Evolutionary conservation across 1,139 yeast species (phyloP).

Genomic region (Petasospora rhodanensis): DNA sequence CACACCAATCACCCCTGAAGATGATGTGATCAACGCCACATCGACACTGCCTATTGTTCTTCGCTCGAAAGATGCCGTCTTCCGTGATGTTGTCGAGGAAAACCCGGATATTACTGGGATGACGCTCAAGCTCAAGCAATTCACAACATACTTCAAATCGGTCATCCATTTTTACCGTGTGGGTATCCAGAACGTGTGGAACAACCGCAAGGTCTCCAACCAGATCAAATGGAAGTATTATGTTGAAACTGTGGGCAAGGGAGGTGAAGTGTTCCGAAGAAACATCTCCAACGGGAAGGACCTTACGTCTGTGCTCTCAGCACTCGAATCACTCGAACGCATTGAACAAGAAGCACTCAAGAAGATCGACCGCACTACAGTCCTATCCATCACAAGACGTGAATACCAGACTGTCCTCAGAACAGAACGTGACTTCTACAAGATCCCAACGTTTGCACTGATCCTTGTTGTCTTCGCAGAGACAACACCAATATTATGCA

Average conservation of each 20-base stretch:
- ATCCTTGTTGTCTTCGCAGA: conserved; percentile 59
- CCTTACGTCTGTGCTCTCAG: conserved; percentile 17
- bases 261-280: conserved; percentile 26
- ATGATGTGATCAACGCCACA: conserved; percentile 12
- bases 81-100: conserved; percentile 27
- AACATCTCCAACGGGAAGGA: conserved; percentile 22
- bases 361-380: conserved; percentile 28
- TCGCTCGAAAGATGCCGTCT: conserved; percentile 12
- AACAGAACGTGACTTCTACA: conserved; percentile 50
- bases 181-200: conserved; percentile 53
- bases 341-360: conserved; percentile 27
- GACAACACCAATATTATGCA: conserved; percentile 56
- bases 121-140: conserved; percentile 34
- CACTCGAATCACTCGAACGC: conserved; percentile 23
- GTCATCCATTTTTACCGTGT: conserved; percentile 44
- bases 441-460: conserved; percentile 60
- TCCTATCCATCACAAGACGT: conserved; percentile 39
- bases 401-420: conserved; percentile 55
- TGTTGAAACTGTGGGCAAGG: conserved; percentile 20
- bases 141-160: conserved; percentile 36
- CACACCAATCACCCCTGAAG: conserved; percentile 1
- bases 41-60: conserved; percentile 14
- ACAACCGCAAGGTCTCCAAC: conserved; percentile 30
- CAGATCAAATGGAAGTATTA: conserved; percentile 24
- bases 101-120: conserved; percentile 25